Conservation (phyloP, 768 basidiomycete genomes). For the Termitomyces sp. region DNA sequence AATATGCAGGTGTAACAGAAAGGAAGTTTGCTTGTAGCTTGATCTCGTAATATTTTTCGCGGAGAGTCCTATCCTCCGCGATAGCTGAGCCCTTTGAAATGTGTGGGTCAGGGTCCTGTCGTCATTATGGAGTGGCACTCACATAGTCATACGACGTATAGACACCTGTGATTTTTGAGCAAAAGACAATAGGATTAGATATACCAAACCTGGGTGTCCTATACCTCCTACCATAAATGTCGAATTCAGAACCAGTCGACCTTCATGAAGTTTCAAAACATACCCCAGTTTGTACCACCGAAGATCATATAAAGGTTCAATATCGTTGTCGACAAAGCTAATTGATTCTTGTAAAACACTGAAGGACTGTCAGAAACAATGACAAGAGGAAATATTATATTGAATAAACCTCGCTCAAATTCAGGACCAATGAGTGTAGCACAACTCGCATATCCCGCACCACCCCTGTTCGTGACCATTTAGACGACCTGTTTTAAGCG, state of each 20-base stretch:
- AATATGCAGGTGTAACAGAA: conserved; percentile 42
- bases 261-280: not conserved
- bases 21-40: conserved; percentile 48
- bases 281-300: conserved; percentile 48
- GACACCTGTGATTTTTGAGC: conserved; percentile 20
- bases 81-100: conserved; percentile 37
- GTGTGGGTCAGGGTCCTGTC: not conserved
- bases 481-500: not conserved
- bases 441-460: conserved; percentile 28
- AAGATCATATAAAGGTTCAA: conserved; percentile 47
- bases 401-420: conserved; percentile 35
- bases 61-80: conserved; percentile 43
- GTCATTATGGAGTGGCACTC: conserved; percentile 2
- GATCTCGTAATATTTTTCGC: conserved; percentile 49
- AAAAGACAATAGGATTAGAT: not conserved
- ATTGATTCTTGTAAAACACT: conserved; percentile 46
- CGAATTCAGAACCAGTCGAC: not conserved
- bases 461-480: conserved; percentile 27
- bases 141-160: conserved; percentile 43
- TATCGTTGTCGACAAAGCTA: conserved; percentile 41
- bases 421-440: conserved; percentile 30
- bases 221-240: conserved; percentile 21
- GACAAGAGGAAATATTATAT: not conserved
- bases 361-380: not conserved
- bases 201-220: conserved; percentile 26